Conservation (phyloP, 495 filamentous ascomycete species). For the Zalerion maritima region DNA sequence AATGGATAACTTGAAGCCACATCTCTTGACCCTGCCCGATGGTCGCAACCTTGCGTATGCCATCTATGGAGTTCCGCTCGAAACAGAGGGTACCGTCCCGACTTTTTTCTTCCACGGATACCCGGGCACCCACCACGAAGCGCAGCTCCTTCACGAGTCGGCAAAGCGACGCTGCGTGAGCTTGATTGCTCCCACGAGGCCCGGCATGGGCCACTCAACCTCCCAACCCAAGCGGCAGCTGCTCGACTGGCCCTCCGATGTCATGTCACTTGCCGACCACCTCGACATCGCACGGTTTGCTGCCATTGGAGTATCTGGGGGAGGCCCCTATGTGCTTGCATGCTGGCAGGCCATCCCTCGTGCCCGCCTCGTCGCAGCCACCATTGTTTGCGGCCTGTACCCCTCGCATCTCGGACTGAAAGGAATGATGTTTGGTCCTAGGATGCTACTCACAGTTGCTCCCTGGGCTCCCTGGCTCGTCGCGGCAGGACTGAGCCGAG, state of each 20-base stretch:
- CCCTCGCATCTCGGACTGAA: conserved; percentile 2
- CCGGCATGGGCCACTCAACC: conserved; percentile 29
- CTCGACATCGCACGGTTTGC: conserved; percentile 21
- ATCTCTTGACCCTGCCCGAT: too few relatives aligned
- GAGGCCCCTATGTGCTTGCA: conserved; percentile 32
- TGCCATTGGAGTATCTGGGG: conserved; percentile 31
- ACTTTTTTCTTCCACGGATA: conserved; percentile 33
- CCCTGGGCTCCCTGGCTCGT: conserved; percentile 6
- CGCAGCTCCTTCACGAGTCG: conserved; percentile 10
- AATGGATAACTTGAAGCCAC: too few relatives aligned
- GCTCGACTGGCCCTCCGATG: conserved; percentile 26
- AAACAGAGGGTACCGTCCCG: too few relatives aligned
- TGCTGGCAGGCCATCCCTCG: conserved; percentile 23
- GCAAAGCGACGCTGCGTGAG: conserved; percentile 17
- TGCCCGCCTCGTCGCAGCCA: conserved; percentile 18
- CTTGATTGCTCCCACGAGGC: conserved; percentile 27
- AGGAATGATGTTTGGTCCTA: conserved; percentile 4
- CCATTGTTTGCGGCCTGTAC: conserved; percentile 18
- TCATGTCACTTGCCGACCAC: conserved; percentile 21
- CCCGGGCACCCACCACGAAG: conserved; percentile 29
- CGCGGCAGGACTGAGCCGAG: not conserved
- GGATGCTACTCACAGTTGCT: conserved; percentile 3
- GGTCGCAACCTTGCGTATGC: too few relatives aligned
- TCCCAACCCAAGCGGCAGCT: conserved; percentile 21
- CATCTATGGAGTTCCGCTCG: too few relatives aligned